Evolutionary conservation across 108 stramenopile species (phyloP), one percentile per base, ranked within the genome.

Genomic region (Bacterosira constricta): DNA sequence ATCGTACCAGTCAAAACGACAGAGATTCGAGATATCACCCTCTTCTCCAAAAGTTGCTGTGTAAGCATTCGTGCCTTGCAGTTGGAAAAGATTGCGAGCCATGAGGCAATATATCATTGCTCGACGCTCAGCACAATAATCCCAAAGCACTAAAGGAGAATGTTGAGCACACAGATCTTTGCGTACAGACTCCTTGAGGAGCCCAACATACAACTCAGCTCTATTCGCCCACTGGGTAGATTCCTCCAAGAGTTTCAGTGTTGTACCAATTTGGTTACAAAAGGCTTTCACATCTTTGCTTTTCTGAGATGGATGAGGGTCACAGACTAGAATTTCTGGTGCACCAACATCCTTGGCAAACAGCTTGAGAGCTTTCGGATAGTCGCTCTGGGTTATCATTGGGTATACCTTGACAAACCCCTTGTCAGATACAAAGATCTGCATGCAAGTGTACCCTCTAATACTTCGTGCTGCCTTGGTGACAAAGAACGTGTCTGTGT

Each of bases 121-220:
- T 11, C 66, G 63, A 21, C 71, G 39, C 26, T 80, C 79, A n/a
- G n/a, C n/a, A n/a, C n/a, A n/a, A n/a, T n/a, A n/a, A n/a, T n/a
- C n/a, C n/a, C n/a, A n/a, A n/a, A n/a, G n/a, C n/a, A n/a, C n/a
- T n/a, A n/a, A n/a, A n/a, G n/a, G n/a, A n/a, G n/a, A 23, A 42
- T 69, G 17, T 10, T 50, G 44, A 4, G 34, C 64, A 12, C 29
- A 23, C 64, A 75, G 35, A 26, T 75, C 65, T 13, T 59, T 57
- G 17, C 71, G 66, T 23, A 64, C 59, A 25, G 79, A 71, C 38
- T 69, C 61, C 36, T 74, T 73, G 5, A 74, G 47, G 4, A 80
- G 31, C 2, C 79, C 72, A 36, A 74, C 59, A 31, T 80, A 80
- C 3, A 66, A 39, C 53, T 80, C 71, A 27, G 79, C 71, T 35